Conservation (phyloP, 331 rosid genomes). For the Spiraea crenata region DNA sequence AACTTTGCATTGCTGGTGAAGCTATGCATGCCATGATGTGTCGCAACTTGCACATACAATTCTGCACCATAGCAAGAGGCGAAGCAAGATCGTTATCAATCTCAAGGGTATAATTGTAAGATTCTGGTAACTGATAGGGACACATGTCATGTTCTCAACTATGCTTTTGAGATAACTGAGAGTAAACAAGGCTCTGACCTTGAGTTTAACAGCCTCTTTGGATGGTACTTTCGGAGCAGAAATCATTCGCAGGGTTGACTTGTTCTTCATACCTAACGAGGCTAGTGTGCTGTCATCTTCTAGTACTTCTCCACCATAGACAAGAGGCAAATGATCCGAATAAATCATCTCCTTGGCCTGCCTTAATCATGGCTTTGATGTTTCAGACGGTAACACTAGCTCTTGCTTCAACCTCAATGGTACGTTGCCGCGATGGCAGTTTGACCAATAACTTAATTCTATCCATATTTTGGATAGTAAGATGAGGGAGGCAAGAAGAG, state of each 20-base stretch:
- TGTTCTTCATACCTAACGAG: slow-evolving; percentile 8
- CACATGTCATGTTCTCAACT: slow-evolving; percentile 15
- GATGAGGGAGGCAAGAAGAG: neutral
- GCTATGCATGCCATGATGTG: no score
- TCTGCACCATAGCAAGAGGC: no score
- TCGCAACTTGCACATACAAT: no score
- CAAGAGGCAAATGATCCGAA: slow-evolving; percentile 14
- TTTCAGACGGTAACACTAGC: slow-evolving; percentile 19
- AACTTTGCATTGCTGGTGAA: no score
- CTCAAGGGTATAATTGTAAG: no score
- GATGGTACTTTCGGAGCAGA: slow-evolving; percentile 18
- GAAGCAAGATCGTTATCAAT: no score
- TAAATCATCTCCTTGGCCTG: slow-evolving; percentile 15
- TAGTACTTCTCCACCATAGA: slow-evolving; percentile 25
- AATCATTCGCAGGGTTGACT: slow-evolving; percentile 25
- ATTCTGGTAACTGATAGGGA: neutral
- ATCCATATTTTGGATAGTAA: neutral
- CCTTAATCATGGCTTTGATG: slow-evolving; percentile 26
- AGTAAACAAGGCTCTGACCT: slow-evolving; percentile 14
- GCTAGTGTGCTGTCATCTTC: slow-evolving; percentile 25
- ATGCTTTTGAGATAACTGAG: slow-evolving; percentile 24
- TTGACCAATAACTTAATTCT: slow-evolving; percentile 21
- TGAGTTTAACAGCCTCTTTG: slow-evolving; percentile 9
- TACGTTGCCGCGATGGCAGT: slow-evolving; percentile 10
- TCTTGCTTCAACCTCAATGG: slow-evolving; percentile 24